Percentiles rank a stretch among this genome's conserved stretches.
Conservation (phyloP, 371 early-diverging fungal genomes). For the Apophysomyces sp. region DNA sequence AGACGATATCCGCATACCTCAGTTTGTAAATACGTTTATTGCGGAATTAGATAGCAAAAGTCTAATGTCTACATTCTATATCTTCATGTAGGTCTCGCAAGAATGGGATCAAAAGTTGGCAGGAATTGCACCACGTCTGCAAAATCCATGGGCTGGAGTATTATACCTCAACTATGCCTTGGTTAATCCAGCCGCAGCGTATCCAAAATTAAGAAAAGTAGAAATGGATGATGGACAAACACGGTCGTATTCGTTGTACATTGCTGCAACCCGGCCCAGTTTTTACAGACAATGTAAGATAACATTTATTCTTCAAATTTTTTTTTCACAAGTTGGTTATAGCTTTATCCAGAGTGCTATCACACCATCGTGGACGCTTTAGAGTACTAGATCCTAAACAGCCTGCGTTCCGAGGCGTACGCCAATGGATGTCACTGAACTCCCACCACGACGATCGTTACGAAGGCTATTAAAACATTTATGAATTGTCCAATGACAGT, state of each 20-base stretch:
- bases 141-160: conserved; percentile 57
- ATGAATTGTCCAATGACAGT: background rate
- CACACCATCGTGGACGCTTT: background rate
- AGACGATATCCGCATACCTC: conserved; percentile 42
- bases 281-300: conserved; percentile 24
- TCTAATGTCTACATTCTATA: background rate
- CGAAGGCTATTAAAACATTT: conserved; percentile 10
- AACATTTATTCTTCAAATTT: background rate
- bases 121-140: conserved; percentile 26
- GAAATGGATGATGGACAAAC: conserved; percentile 64
- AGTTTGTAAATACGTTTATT: conserved; percentile 38
- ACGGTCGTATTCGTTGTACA: conserved; percentile 55
- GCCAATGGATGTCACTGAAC: background rate
- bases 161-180: conserved; percentile 56
- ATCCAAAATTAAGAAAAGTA: conserved; percentile 30
- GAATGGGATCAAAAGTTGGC: conserved; percentile 54
- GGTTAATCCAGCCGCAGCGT: conserved; percentile 44
- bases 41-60: background rate
- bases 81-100: conserved; percentile 25
- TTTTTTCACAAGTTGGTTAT: background rate
- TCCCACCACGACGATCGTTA: conserved; percentile 16
- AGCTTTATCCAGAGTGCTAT: background rate
- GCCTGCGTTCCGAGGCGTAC: background rate
- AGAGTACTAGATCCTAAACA: background rate
- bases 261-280: conserved; percentile 48